Conservation (phyloP, 139 green algal species). For the Marvania coccoides region DNA sequence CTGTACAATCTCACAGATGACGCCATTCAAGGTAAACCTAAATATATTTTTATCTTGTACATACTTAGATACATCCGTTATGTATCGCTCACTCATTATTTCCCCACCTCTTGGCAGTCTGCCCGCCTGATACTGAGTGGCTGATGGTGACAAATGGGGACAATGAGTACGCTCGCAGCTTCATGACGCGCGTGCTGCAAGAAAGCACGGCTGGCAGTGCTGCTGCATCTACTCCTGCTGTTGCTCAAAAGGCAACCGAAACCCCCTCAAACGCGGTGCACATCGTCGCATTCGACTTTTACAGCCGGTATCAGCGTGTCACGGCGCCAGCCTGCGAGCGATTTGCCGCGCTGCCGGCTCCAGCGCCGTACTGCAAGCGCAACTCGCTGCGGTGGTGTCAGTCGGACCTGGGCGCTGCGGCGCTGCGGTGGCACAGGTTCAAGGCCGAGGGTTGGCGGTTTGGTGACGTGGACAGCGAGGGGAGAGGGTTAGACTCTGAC, state of each 20-base stretch:
- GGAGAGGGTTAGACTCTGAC: slow-evolving; percentile 20
- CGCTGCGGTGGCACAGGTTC: slow-evolving; percentile 42
- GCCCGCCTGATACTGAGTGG: slow-evolving; percentile 51
- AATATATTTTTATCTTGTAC: no score
- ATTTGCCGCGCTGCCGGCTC: slow-evolving; percentile 33
- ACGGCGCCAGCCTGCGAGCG: slow-evolving; percentile 62
- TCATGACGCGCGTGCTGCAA: slow-evolving; percentile 28
- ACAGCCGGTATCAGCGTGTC: slow-evolving; percentile 65
- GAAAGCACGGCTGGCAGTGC: no score
- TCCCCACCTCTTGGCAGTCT: slow-evolving; percentile 23
- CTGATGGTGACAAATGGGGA: slow-evolving; percentile 78
- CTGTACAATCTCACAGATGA: slow-evolving; percentile 81
- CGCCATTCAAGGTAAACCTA: slow-evolving; percentile 54
- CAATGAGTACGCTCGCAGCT: slow-evolving; percentile 61
- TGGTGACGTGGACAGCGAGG: slow-evolving; percentile 29
- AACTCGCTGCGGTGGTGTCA: slow-evolving; percentile 52
- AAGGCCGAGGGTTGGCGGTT: slow-evolving; percentile 52
- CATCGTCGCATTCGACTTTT: slow-evolving; percentile 71
- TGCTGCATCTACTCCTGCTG: no score
- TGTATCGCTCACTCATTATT: no score
- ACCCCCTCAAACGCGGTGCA: slow-evolving; percentile 28
- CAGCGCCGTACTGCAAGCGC: slow-evolving; percentile 54
- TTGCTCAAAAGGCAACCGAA: no score
- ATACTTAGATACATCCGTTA: no score
- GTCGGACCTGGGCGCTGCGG: slow-evolving; percentile 69